Conservation (phyloP, 2,329 filamentous ascomycete species). For the Furcasterigmium furcatum region DNA sequence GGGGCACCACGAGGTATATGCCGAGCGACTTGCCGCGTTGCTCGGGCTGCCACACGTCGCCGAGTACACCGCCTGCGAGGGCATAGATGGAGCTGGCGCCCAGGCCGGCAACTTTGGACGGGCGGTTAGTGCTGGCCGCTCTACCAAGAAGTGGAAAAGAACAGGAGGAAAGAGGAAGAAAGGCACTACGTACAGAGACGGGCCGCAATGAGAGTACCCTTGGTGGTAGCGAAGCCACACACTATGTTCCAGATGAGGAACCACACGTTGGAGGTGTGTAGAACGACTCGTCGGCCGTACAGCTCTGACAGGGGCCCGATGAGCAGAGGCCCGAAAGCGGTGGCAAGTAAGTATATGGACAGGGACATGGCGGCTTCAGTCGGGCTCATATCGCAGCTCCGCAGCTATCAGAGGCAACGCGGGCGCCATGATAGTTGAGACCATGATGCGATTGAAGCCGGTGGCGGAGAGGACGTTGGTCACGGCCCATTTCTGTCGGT, state of each 20-base stretch:
- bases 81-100: slow-evolving; percentile 36
- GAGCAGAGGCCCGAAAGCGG: slow-evolving; percentile 44
- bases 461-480: slow-evolving; percentile 45
- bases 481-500: slow-evolving; percentile 52
- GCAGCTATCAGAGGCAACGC: slow-evolving; percentile 43
- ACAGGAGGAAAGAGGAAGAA: slow-evolving; percentile 76
- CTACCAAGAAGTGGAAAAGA: too few relatives aligned
- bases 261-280: slow-evolving; percentile 38
- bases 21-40: slow-evolving; percentile 35
- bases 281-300: slow-evolving; percentile 37
- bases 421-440: slow-evolving; percentile 50
- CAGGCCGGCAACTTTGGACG: slow-evolving; percentile 58
- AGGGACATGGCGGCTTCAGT: slow-evolving; percentile 39
- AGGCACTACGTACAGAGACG: slow-evolving; percentile 57
- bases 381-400: slow-evolving; percentile 47
- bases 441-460: slow-evolving; percentile 48
- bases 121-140: too few relatives aligned
- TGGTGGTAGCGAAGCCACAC: slow-evolving; percentile 48
- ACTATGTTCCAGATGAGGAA: slow-evolving; percentile 59
- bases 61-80: slow-evolving; percentile 35
- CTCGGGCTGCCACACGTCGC: slow-evolving; percentile 37
- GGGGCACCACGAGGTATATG: slow-evolving; percentile 32
- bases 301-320: slow-evolving; percentile 48
- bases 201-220: slow-evolving; percentile 40
- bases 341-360: slow-evolving; percentile 54